Base-by-base conservation (phyloP, 2,329 filamentous ascomycete genomes). In the Raffaelea deltoideospora region DNA sequence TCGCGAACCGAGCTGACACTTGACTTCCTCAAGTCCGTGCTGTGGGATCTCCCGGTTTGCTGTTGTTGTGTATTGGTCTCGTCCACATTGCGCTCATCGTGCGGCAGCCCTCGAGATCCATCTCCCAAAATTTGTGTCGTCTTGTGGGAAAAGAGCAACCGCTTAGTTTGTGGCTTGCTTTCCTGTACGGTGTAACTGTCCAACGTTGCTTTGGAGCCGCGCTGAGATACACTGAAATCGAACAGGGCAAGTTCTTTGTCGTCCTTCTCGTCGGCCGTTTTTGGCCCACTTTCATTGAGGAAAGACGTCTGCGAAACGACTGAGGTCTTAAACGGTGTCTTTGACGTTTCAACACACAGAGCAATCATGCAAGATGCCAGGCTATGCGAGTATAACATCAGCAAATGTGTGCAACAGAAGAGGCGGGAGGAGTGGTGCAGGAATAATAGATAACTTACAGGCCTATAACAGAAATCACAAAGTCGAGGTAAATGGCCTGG, bases 381-480 rank as follows among this genome's bases (percentile, higher is more conserved):
- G 13, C 37, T 38, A 29, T n/a, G 15, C 23, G 18, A 22, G 13
- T 33, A 32, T 10, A 32, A 4, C 23, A 13, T 22, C 7, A 33
- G 13, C 17, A 22, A 23, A 21, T 7, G 5, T 32, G n/a, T 8
- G 23, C 23, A 9, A 32, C 11, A 9, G 10, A 32, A 19, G 10
- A 32, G 15, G 10, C 8, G 5, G 4, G n/a, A n/a, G n/a, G n/a
- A n/a, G n/a, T n/a, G n/a, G n/a, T n/a, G n/a, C n/a, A n/a, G n/a
- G n/a, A n/a, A n/a, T n/a, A n/a, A n/a, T n/a, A n/a, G n/a, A n/a
- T n/a, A 20, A 47, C 47, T 45, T 48, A 57, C 54, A 56, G 41
- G 7, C 51, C 51, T 31, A 48, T 44, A 10, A 45, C 41, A 23
- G 52, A 53, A n/a, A 54, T 31, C n/a, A 52, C 28, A 22, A 56